A percentile compares a stretch with the other conserved stretches of the same genome.
These are phyloP conservation scores for Fraxinus floribunda DNA, from an alignment of 305 asterid species.

Conservation along the genomic window DNA sequence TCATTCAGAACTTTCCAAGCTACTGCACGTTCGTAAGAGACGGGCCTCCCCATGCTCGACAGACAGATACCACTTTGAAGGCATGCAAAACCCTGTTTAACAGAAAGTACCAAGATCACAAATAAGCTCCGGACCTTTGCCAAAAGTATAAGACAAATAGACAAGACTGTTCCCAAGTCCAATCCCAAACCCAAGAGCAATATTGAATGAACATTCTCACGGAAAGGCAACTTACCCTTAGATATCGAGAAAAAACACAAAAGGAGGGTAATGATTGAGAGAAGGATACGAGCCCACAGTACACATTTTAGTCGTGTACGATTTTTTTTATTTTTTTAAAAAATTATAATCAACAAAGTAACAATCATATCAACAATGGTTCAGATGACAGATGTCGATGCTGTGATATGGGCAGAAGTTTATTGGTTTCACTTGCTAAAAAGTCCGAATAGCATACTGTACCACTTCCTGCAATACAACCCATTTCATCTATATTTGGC, in stretches of 20 bases:
- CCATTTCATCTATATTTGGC: not conserved
- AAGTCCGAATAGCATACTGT: not conserved
- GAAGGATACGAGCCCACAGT: not conserved
- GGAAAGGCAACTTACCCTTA: not conserved
- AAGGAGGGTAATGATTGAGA: not conserved
- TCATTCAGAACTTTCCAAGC: conserved; percentile 94
- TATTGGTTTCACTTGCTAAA: not conserved
- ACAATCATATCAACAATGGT: not conserved
- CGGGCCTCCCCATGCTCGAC: conserved; percentile 95
- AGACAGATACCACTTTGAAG: conserved; percentile 90
- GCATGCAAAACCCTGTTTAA: conserved; percentile 78
- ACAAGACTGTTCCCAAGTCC: not conserved
- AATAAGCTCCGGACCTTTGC: not conserved
- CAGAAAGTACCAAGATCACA: not conserved
- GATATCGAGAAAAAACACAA: not conserved
- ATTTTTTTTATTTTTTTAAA: too few relatives aligned
- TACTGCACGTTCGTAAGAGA: conserved; percentile 85
- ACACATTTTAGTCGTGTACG: not conserved
- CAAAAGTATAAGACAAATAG: not conserved
- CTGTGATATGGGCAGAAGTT: not conserved
- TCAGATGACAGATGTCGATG: not conserved
- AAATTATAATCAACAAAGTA: not conserved
- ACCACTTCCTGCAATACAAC: not conserved
- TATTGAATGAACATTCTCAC: not conserved
- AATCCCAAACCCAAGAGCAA: not conserved